Evolutionary conservation across 345 rosid species (phyloP), one percentile per base, ranked within the genome.

Genomic region (Heritiera littoralis): DNA sequence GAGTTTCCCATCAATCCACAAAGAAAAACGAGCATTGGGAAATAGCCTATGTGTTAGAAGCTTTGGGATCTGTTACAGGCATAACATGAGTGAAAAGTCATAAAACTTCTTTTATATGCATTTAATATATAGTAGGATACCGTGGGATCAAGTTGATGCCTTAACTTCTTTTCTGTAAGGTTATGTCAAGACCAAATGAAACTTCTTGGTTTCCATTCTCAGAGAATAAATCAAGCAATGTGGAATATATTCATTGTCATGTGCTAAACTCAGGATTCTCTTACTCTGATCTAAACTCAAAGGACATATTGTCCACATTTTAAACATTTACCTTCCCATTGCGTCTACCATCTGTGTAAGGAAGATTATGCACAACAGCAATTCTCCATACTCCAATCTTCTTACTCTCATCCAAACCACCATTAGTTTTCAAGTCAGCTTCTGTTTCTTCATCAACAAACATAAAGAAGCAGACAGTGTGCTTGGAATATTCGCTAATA

Each of bases 1-100:
- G 79, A 94, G 98, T 81, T 97, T 97, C 80, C 99, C 99, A 81
- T 97, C 99, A 77, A 97, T 88, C 99, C 98, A 97, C 65, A 97
- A 46, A 66, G 99, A 97, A 85, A 85, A 94, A 72, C 94, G 96
- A 68, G 96, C 92, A 88, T 91, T 94, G 5, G 98, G 99, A 84
- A 97, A 97, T 81, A 97, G 59, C 84, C 99, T 93, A 80, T 94
- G 99, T 9, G 88, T 35, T 43, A 92, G 84, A 80, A 92, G 97
- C 88, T 92, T 92, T 55, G 94, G 97, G 69, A 92, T 80, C 97
- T 90, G 91, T 65, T 79, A 83, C 58, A 71, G 52, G 60, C 63
- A 86, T 32, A 80, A 78, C 13, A 35, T 7, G 20, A 54, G 80
- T 77, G 60, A 85, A 71, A 79, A 69, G 52, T 79, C 15, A 30